Evolutionary conservation across 2,329 filamentous ascomycete genomes (phyloP), one percentile per base, ranked within the genome.

Genomic region (Scedosporium minutisporum): DNA sequence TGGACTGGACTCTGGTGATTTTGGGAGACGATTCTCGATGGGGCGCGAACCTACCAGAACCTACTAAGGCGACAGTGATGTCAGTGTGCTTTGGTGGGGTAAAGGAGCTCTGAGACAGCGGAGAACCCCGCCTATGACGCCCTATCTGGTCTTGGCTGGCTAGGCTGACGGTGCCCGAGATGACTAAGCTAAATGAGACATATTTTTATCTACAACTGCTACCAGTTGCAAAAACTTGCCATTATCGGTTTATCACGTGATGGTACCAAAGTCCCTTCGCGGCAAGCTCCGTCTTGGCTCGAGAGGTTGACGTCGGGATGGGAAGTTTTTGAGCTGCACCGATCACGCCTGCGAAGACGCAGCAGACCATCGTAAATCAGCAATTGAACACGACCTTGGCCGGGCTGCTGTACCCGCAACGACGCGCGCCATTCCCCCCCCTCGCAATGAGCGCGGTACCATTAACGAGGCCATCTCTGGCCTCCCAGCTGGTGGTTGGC

Each of bases 401-500:
- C 23, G 51, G 51, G 21, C 51, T 27, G 51, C 51, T 23, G 51
- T 23, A 55, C 51, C 51, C 51, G 18, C 33, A 38, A 38, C 18
- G 51, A 55, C 51, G 23, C 51, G n/a, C 51, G 23, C 7, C 18
- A 23, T 23, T 27, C 7, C 51, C 18, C 66, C 33, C 61, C 59
- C 53, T 46, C 66, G 66, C 68, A 65, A 70, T 74, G 67, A 71
- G 69, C 66, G 66, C 70, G 66, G 70, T 69, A 57, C 68, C 74
- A 63, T 67, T 69, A 53, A 67, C 71, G 63, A 71, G 73, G 65
- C 63, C 64, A 38, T 59, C 57, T 63, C 38, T 46, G 53, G 46
- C 80, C 65, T 73, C 73, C 69, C 77, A 74, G 70, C 73, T 82
- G 69, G 75, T 77, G 29, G 63, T 74, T 60, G 73, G 73, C 64